A percentile compares a stretch with the other conserved stretches of the same genome.
Conservation (phyloP, 805 yeast species). For the Wickerhamomyces tratensis region DNA sequence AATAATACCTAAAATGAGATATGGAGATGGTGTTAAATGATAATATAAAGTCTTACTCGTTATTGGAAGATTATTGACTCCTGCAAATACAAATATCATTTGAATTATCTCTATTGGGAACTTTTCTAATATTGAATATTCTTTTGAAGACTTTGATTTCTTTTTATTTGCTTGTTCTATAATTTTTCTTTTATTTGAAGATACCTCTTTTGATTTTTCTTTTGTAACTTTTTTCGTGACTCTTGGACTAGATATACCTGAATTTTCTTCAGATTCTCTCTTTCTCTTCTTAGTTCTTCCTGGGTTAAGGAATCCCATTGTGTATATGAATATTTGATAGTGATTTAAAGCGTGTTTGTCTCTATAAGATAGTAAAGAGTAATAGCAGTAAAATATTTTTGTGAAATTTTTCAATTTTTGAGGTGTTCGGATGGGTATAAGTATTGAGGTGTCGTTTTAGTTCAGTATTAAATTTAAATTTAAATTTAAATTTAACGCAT, state of each 20-base stretch:
- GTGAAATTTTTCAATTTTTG: no score
- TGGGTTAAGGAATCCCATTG: background rate
- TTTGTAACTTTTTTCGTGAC: background rate
- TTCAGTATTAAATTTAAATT: no score
- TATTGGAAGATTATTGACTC: conserved; percentile 26
- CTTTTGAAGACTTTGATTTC: background rate
- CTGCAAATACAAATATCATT: conserved; percentile 28
- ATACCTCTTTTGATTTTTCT: background rate
- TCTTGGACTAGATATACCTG: no score
- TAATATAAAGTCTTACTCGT: conserved; percentile 20
- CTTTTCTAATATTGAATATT: conserved; percentile 17
- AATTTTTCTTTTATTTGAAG: background rate
- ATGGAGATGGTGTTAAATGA: conserved; percentile 17
- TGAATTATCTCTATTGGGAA: conserved; percentile 35
- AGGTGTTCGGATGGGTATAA: no score
- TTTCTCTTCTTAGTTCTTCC: background rate
- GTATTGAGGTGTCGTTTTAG: no score
- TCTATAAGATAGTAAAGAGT: no score
- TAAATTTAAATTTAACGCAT: no score
- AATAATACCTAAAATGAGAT: conserved; percentile 13
- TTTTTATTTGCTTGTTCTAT: no score
- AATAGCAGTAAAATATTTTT: no score
- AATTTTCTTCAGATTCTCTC: background rate
- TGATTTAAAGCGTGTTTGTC: no score
- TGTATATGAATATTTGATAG: background rate